Evolutionary conservation across 2,329 filamentous ascomycete genomes (phyloP).

Genomic region (Macrophomina phaseolina): DNA sequence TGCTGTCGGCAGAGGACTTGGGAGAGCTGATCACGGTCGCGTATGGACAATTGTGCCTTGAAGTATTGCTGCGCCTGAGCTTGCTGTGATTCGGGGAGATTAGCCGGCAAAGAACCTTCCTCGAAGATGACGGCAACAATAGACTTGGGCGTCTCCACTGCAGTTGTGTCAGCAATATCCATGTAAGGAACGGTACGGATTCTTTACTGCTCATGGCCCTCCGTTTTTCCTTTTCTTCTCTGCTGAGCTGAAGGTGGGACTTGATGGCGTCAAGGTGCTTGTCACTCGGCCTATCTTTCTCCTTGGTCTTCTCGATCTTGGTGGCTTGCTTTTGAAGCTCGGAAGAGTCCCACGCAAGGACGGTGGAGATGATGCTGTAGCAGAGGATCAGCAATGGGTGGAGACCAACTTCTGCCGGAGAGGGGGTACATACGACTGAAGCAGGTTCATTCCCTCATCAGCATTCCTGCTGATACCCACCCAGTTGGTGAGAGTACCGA

Average conservation of each 20-base stretch:
- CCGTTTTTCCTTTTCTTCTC: slow-evolving; percentile 63
- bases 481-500: slow-evolving; percentile 79
- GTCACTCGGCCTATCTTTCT: slow-evolving; percentile 62
- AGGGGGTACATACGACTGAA: slow-evolving; percentile 61
- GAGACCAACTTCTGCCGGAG: not conserved
- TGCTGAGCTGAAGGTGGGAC: slow-evolving; percentile 59
- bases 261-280: slow-evolving; percentile 67
- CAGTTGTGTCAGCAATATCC: not conserved
- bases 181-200: slow-evolving; percentile 31
- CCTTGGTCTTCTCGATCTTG: slow-evolving; percentile 64
- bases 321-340: slow-evolving; percentile 71
- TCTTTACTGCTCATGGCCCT: slow-evolving; percentile 60
- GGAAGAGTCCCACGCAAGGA: slow-evolving; percentile 73
- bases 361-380: slow-evolving; percentile 71
- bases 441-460: slow-evolving; percentile 79
- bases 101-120: slow-evolving; percentile 50
- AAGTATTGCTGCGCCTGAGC: slow-evolving; percentile 71
- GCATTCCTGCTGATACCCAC: slow-evolving; percentile 73
- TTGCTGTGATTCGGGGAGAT: slow-evolving; percentile 67
- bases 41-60: slow-evolving; percentile 70
- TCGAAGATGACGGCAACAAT: slow-evolving; percentile 72
- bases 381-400: not conserved
- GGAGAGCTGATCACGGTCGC: slow-evolving; percentile 75
- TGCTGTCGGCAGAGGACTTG: slow-evolving; percentile 69
- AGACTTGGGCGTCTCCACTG: slow-evolving; percentile 57